A percentile compares a stretch with the other conserved stretches of the same genome.
Evolutionary conservation across 768 basidiomycete species (phyloP).

Genomic region (Crepidotus variabilis): DNA sequence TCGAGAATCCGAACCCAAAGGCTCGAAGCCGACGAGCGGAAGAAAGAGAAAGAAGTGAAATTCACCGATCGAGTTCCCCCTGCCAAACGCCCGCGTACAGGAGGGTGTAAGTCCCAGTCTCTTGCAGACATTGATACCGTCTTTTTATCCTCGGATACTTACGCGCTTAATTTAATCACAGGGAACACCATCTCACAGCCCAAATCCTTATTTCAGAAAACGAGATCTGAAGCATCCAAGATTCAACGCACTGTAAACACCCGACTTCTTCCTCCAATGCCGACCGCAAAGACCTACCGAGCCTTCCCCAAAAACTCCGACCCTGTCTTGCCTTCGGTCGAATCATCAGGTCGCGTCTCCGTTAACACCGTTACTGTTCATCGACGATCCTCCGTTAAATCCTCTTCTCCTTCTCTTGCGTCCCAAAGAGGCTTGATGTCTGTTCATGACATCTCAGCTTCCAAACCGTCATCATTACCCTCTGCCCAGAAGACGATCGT

Average conservation of each 20-base stretch:
- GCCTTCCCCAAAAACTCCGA: slow-evolving; percentile 33
- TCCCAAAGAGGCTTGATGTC: background rate
- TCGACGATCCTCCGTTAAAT: slow-evolving; percentile 23
- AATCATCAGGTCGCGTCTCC: slow-evolving; percentile 41
- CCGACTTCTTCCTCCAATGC: slow-evolving; percentile 54
- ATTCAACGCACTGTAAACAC: slow-evolving; percentile 56
- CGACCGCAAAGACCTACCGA: slow-evolving; percentile 39
- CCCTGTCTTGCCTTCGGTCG: slow-evolving; percentile 28
- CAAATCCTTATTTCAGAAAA: slow-evolving; percentile 76
- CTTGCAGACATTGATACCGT: background rate
- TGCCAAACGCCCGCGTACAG: slow-evolving; percentile 53
- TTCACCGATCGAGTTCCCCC: slow-evolving; percentile 67
- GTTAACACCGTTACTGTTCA: slow-evolving; percentile 46
- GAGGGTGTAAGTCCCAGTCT: slow-evolving; percentile 41
- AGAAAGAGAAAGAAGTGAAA: slow-evolving; percentile 75
- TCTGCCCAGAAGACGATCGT: background rate
- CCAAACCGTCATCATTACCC: background rate
- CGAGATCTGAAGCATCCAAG: slow-evolving; percentile 65
- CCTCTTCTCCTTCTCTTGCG: slow-evolving; percentile 9
- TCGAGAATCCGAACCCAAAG: slow-evolving; percentile 63
- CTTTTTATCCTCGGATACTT: slow-evolving; percentile 8
- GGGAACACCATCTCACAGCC: slow-evolving; percentile 40
- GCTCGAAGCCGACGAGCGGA: slow-evolving; percentile 67
- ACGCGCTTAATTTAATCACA: slow-evolving; percentile 16
- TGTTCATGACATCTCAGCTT: background rate